phyloP scores from a whole-genome alignment of 306 rosid genomes.

The Aeschynomene evenia region DNA sequence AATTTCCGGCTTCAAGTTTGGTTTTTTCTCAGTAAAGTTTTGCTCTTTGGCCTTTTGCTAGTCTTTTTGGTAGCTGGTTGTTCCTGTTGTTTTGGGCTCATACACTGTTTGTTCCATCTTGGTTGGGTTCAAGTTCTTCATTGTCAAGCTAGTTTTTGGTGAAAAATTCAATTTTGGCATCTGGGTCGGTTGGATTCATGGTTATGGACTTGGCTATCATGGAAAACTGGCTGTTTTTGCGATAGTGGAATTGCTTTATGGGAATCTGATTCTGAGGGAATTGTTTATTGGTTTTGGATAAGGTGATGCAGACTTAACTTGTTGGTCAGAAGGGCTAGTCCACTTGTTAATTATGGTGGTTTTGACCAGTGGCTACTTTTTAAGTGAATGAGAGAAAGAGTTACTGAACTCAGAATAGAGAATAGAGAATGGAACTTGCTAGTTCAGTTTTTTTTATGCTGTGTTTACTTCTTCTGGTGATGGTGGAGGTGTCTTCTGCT shows the following conservation, averaged over 20 bases:
- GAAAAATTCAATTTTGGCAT: conserved; percentile 40
- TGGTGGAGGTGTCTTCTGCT: conserved; percentile 63
- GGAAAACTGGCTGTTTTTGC: conserved; percentile 35
- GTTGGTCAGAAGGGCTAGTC: conserved; percentile 43
- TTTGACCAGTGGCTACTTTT: conserved; percentile 35
- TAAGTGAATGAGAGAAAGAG: conserved; percentile 27
- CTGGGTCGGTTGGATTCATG: conserved; percentile 42
- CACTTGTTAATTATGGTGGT: conserved; percentile 41
- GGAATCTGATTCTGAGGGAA: conserved; percentile 48
- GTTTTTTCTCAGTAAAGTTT: conserved; percentile 44
- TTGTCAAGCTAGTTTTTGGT: conserved; percentile 30
- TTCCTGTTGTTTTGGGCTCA: conserved; percentile 40
- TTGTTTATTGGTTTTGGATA: conserved; percentile 34
- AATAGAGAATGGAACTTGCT: conserved; percentile 57
- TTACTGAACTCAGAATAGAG: conserved; percentile 30
- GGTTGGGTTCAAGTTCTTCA: conserved; percentile 49
- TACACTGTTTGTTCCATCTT: conserved; percentile 11
- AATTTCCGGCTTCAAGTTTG: conserved; percentile 35
- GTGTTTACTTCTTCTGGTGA: conserved; percentile 54
- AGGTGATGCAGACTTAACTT: conserved; percentile 44
- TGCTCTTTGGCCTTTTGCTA: conserved; percentile 4
- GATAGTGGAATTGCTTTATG: conserved; percentile 31
- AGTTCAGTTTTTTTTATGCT: conserved; percentile 46
- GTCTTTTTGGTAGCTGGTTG: conserved; percentile 14
- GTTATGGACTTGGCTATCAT: conserved; percentile 24